Evolutionary conservation across 1,139 yeast species (phyloP).

Genomic region (Saccharomyces hybrid): DNA sequence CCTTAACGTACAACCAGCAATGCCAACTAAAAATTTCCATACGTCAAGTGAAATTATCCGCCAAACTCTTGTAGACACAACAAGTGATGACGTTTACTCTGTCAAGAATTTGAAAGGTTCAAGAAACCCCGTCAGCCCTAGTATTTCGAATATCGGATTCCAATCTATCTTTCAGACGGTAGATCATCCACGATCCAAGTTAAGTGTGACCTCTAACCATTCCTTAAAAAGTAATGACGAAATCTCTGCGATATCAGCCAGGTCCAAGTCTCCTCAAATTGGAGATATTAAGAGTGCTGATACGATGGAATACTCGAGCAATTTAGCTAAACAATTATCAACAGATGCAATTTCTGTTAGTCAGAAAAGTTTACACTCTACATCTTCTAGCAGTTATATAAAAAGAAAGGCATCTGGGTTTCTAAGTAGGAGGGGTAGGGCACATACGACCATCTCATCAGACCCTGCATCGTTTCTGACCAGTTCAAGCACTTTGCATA

Average conservation of each 20-base stretch:
- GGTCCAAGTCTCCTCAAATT: background rate
- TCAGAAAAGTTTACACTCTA: background rate
- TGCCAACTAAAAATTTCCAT: background rate
- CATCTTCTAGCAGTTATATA: background rate
- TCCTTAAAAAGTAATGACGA: background rate
- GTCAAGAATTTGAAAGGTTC: background rate
- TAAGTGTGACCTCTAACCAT: conserved; percentile 3
- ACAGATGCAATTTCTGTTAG: background rate
- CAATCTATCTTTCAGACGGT: conserved; percentile 28
- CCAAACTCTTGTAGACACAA: background rate
- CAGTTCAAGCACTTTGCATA: background rate
- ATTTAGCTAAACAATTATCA: background rate
- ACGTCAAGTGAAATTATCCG: background rate
- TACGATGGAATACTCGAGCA: background rate
- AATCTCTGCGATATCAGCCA: background rate
- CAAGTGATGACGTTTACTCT: background rate
- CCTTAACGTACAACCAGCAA: background rate
- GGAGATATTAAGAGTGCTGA: background rate
- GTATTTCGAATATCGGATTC: conserved; percentile 30
- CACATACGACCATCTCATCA: background rate
- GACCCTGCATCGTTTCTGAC: background rate
- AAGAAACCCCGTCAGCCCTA: conserved; percentile 10
- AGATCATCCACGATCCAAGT: background rate
- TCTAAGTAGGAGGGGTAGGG: background rate
- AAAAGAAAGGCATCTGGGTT: background rate